Base-by-base conservation (phyloP, 208 protist genomes). In the Angomonas deanei region DNA sequence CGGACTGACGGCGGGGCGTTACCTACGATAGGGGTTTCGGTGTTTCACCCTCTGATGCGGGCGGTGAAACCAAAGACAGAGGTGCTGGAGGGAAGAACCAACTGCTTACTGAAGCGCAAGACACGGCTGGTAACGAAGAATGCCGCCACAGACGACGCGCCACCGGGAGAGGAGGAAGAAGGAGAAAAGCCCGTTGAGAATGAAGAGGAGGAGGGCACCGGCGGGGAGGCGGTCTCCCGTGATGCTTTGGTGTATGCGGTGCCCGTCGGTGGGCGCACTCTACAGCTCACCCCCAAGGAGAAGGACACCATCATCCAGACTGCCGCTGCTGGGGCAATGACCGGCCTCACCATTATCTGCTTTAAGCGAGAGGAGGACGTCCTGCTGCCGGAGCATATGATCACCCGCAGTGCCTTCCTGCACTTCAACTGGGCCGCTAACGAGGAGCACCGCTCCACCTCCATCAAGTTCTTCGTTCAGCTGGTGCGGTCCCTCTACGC, bases 291-390 rank as follows among this genome's bases (percentile, higher is more conserved):
- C 15, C 27, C 30, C n/a, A 59, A 62, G 54, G 80, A 90, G 70
- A 66, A 74, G 21, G 27, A 39, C 30, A 55, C 39, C 52, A 72
- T 93, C 19, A 54, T 69, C 33, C 42, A 60, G 36, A 64, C 74
- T 19, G 73, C 76, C 4, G 61, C 72, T 10, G 76, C 67, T 15
- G 78, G 66, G 1, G 66, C 68, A 0, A 36, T 58, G 52, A 60
- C 68, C 1, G 85, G 88, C 15, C 74, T 94, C 50, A 80, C 79
- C 24, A 80, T 96, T 57, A 17, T 93, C 1, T 79, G 84, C 38
- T 93, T 94, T 67, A 94, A 94, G 62, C 67, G 63, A 21, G 27
- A 59, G 21, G 60, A 39, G 11, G 74, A 78, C 39, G 72, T 72
- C 13, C 23, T 94, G 59, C 61, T 74, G 48, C 71, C 72, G 39